phyloP scores from a whole-genome alignment of 1,284 basidiomycete genomes.

The Agaricales sp. region DNA sequence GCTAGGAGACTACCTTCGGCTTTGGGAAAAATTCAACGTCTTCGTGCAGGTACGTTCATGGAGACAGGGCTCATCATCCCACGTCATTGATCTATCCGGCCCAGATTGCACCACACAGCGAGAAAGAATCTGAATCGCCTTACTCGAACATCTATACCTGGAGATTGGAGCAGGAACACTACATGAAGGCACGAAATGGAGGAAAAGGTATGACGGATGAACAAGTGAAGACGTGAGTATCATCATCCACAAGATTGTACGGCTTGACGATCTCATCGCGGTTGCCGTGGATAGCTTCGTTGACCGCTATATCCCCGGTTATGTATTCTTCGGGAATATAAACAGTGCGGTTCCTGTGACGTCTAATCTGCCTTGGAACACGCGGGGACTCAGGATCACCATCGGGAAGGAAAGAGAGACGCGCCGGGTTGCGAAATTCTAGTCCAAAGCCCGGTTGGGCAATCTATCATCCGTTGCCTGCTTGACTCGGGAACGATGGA shows the following conservation, averaged over 20 bases:
- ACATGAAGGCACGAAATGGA: conserved; percentile 77
- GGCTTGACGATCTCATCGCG: conserved; percentile 3
- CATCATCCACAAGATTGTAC: conserved; percentile 5
- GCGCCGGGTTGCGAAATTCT: conserved; percentile 18
- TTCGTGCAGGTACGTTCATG: conserved; percentile 60
- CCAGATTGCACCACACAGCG: background rate
- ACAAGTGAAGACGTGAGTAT: conserved; percentile 56
- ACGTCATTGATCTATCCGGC: conserved; percentile 1
- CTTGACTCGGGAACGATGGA: conserved; percentile 1
- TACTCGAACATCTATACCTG: conserved; percentile 64
- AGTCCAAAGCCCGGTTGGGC: no score
- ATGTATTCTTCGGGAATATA: conserved; percentile 63
- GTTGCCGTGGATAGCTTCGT: conserved; percentile 42
- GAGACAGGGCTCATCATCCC: background rate
- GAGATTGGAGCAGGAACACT: conserved; percentile 80
- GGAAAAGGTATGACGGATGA: conserved; percentile 81
- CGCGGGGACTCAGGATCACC: conserved; percentile 28
- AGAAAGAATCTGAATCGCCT: conserved; percentile 19
- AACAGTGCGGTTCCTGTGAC: conserved; percentile 18
- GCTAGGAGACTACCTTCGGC: conserved; percentile 44
- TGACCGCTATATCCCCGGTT: conserved; percentile 79
- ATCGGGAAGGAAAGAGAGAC: conserved; percentile 35
- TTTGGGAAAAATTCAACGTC: conserved; percentile 61
- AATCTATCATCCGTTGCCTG: background rate
- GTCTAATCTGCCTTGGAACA: conserved; percentile 26